Base-by-base conservation (phyloP, 371 early-diverging fungal genomes). In the Rhizoclosmatium hyalinum region DNA sequence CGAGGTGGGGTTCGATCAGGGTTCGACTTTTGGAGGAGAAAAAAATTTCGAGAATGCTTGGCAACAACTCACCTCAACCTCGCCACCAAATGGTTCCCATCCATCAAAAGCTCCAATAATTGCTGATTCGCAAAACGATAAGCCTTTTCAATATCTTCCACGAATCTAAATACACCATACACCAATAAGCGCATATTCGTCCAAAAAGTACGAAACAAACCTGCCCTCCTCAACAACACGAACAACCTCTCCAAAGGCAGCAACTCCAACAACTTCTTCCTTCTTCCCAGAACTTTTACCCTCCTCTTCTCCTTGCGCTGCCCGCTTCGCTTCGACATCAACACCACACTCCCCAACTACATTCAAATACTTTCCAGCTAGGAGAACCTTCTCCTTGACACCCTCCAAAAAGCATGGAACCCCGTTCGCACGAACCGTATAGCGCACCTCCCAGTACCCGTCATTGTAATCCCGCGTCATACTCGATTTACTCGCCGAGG, bases 301-400 rank as follows among this genome's bases (percentile, higher is more conserved):
- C 64, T n/a, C 65, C 57, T 63, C 45, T 43, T 46, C 47, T 46
- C 21, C 55, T 3, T 65, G 68, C 44, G 56, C 68, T 71, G 41
- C 73, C 14, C 50, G 68, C 10, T 50, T 17, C 17, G 50, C 50
- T 10, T 10, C 50, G 10, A 50, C 50, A 17, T 42, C 75, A 8
- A 66, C 68, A 32, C 79, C 81, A 78, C 96, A 96, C 72, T 93
- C 96, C 3, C 93, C 86, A 21, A 96, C 88, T 0, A 96, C 96
- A 78, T 97, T 97, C 72, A 96, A 82, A 75, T 96, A 98, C 79
- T 96, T 96, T 43, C 98, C 98, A 0, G 96, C 94, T 42, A 92
- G 80, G 73, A 97, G 79, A 47, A 98, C 92, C 81, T 95, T 94
- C 17, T 87, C 85, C 55, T 91, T 86, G 14, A 90, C 85, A 3